These are phyloP conservation scores for Onygenales sp. DNA, from an alignment of 2,329 filamentous ascomycete genomes.

Conservation along the genomic window DNA sequence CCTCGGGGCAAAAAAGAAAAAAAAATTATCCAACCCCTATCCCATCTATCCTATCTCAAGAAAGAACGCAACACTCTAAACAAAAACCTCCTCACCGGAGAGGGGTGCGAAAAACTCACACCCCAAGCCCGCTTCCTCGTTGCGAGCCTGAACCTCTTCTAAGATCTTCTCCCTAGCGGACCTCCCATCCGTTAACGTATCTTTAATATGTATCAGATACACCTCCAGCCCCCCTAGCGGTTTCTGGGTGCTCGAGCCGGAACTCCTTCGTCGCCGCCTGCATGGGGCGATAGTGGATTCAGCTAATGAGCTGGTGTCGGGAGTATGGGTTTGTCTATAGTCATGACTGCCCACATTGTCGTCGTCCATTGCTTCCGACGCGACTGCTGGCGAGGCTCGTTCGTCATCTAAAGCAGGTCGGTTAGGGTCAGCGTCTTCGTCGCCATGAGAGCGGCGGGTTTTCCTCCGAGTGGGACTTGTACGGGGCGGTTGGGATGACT, in stretches of 20 bases:
- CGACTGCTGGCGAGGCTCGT: not conserved
- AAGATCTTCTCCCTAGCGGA: slow-evolving; percentile 58
- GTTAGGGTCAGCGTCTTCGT: too few relatives aligned
- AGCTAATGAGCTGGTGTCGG: not conserved
- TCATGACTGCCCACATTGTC: not conserved
- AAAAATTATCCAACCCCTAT: not conserved
- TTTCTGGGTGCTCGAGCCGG: not conserved
- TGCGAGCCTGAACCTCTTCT: slow-evolving; percentile 56
- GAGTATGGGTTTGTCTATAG: not conserved
- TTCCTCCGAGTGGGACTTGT: not conserved
- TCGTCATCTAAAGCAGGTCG: too few relatives aligned
- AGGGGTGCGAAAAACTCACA: slow-evolving; percentile 69
- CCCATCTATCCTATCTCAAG: not conserved
- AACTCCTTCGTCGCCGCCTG: not conserved
- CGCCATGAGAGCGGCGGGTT: not conserved
- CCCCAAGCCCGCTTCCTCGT: slow-evolving; percentile 57
- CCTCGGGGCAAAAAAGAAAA: not conserved
- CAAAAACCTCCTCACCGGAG: slow-evolving; percentile 49
- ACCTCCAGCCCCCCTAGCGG: slow-evolving; percentile 66
- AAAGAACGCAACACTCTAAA: slow-evolving; percentile 16
- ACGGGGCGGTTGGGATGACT: not conserved
- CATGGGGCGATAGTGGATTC: not conserved
- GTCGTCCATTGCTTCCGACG: not conserved
- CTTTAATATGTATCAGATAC: slow-evolving; percentile 90
- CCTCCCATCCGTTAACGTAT: slow-evolving; percentile 64